Conservation (phyloP, 805 yeast genomes). For the Teunomyces lycoperdinae region DNA sequence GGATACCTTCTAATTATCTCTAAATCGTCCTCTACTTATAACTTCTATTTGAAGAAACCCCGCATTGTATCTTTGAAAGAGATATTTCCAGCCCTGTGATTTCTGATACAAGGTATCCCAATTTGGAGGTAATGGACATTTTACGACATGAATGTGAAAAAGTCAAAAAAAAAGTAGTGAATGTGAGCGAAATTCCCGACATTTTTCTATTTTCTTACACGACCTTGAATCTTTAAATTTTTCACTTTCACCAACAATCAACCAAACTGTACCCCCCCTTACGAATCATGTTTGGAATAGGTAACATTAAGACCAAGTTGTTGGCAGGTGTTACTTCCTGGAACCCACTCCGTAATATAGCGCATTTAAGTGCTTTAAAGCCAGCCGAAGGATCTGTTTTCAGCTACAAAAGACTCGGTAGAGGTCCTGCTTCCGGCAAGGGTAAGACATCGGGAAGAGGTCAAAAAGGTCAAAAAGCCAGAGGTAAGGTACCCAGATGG, state of each 20-base stretch:
- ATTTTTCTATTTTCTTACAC: neutral
- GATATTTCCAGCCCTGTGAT: neutral
- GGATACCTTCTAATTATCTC: neutral
- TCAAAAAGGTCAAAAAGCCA: constrained; percentile 97
- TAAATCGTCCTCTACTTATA: neutral
- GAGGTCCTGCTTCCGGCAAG: constrained; percentile 90
- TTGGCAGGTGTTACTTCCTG: constrained; percentile 2
- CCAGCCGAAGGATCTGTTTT: constrained; percentile 64
- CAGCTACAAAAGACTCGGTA: constrained; percentile 74
- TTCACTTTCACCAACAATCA: neutral
- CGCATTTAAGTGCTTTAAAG: constrained; percentile 44
- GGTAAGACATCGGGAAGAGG: constrained; percentile 98
- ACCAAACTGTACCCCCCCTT: neutral
- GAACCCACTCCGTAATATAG: neutral
- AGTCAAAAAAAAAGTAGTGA: neutral
- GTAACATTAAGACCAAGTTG: constrained; percentile 1
- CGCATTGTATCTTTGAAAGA: neutral
- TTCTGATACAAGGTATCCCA: neutral
- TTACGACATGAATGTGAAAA: constrained; percentile 3
- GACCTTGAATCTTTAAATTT: neutral
- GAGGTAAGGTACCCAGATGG: constrained; percentile 87
- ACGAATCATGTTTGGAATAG: constrained; percentile 3
- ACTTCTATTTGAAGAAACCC: neutral
- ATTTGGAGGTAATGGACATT: constrained; percentile 1
- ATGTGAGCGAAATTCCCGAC: neutral